These are phyloP conservation scores for Pseudogymnoascus sp. DNA, from an alignment of 2,329 filamentous ascomycete genomes.

Conservation along the genomic window DNA sequence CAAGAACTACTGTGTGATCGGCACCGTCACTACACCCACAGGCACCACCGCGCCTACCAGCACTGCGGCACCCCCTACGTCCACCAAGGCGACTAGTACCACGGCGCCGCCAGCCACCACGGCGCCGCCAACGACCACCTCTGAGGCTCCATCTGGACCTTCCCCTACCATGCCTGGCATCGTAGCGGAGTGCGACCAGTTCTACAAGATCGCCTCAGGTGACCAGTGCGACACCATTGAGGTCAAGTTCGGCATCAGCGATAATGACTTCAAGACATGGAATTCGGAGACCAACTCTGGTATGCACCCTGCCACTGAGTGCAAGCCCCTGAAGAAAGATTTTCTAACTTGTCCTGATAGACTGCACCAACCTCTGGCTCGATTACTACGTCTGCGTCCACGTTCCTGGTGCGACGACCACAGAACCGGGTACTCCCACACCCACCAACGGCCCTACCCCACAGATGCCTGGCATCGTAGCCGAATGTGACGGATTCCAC, in stretches of 20 bases:
- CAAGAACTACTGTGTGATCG: slow-evolving; percentile 22
- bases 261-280: background rate
- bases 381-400: slow-evolving; percentile 23
- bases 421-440: too few species aligned
- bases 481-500: background rate
- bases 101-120: background rate
- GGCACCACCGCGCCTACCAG: slow-evolving; percentile 7
- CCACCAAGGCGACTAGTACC: background rate
- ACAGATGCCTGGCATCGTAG: background rate
- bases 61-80: background rate
- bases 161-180: background rate
- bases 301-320: background rate
- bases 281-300: background rate
- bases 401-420: background rate
- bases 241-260: background rate
- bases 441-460: background rate
- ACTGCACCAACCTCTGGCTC: slow-evolving; percentile 17
- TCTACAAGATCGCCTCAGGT: slow-evolving; percentile 1
- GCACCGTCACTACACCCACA: slow-evolving; percentile 14
- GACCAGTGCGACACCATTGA: background rate
- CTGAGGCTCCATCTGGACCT: background rate
- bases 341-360: background rate
- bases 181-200: background rate
- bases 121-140: background rate
- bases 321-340: background rate